Percentiles rank a stretch among this genome's conserved stretches.
Conservation (phyloP, 2,329 filamentous ascomycete genomes). For the Trichoderma koningii region DNA sequence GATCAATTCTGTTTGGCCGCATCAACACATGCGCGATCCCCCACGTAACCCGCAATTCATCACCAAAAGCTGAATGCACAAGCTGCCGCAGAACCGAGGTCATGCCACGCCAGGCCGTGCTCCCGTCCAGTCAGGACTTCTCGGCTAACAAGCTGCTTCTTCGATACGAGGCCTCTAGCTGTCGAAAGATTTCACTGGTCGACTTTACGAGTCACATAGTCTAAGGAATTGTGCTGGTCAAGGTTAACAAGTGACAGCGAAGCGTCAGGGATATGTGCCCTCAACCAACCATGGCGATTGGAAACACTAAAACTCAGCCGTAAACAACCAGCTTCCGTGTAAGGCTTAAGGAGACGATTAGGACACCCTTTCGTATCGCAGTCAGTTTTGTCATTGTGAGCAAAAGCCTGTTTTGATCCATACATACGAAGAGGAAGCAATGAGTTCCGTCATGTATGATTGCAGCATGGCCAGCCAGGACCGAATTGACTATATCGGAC, state of each 20-base stretch:
- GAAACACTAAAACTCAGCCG: background rate
- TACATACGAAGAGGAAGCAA: too few relatives aligned
- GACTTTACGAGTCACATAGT: background rate
- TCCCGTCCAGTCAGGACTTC: too few relatives aligned
- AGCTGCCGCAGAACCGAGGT: slow-evolving; percentile 2
- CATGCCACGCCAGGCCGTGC: background rate
- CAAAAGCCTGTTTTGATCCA: too few relatives aligned
- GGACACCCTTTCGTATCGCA: too few relatives aligned
- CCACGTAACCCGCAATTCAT: background rate
- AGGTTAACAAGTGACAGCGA: background rate
- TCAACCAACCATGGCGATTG: background rate
- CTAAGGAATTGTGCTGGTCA: background rate
- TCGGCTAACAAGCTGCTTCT: background rate
- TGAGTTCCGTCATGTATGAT: too few relatives aligned
- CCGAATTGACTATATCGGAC: too few relatives aligned
- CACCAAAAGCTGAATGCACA: background rate
- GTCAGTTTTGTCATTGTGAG: too few relatives aligned
- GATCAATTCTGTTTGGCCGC: background rate
- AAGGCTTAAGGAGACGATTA: background rate
- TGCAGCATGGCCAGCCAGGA: too few relatives aligned
- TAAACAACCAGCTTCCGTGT: background rate
- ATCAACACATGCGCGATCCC: background rate
- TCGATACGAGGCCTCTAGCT: background rate
- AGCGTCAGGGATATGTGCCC: background rate
- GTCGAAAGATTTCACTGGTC: background rate